phyloP scores from a whole-genome alignment of 805 yeast genomes.

The Hagleromyces aurorensis region DNA sequence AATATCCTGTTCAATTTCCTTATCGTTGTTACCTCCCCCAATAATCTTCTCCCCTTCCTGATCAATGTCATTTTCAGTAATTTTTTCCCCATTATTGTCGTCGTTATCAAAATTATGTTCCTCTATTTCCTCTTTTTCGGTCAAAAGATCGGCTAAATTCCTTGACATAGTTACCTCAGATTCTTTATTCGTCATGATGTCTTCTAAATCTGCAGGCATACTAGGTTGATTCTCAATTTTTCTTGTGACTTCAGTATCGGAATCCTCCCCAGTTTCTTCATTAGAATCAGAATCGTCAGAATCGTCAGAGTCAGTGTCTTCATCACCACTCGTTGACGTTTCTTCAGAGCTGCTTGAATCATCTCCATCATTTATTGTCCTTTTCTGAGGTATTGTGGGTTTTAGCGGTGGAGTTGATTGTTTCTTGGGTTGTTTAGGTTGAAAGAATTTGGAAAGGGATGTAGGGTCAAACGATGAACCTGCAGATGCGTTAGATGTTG shows the following conservation, averaged over 20 bases:
- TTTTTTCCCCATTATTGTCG: slow-evolving; percentile 31
- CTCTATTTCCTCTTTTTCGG: slow-evolving; percentile 21
- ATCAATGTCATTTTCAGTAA: slow-evolving; percentile 35
- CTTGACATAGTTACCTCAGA: too few relatives aligned
- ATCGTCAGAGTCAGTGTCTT: slow-evolving; percentile 14
- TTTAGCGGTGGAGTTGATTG: slow-evolving; percentile 11
- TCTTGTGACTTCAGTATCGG: too few relatives aligned
- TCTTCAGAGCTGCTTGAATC: slow-evolving; percentile 13
- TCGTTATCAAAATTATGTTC: too few relatives aligned
- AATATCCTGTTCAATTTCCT: slow-evolving; percentile 30
- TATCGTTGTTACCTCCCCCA: slow-evolving; percentile 42
- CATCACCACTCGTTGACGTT: slow-evolving; percentile 24
- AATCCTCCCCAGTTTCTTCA: slow-evolving; percentile 7
- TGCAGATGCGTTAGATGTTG: too few relatives aligned
- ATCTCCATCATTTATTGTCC: slow-evolving; percentile 9
- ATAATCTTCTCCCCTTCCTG: slow-evolving; percentile 40
- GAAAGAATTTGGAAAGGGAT: slow-evolving; percentile 31
- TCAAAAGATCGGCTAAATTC: too few relatives aligned
- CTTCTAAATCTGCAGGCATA: too few relatives aligned
- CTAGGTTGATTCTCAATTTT: too few relatives aligned
- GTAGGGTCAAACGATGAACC: slow-evolving; percentile 28
- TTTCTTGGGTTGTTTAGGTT: slow-evolving; percentile 25
- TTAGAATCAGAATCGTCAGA: slow-evolving; percentile 19
- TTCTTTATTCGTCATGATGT: too few relatives aligned
- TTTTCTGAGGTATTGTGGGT: slow-evolving; percentile 18